Conservation (phyloP, 768 basidiomycete species). For the Leccinum obscurum region DNA sequence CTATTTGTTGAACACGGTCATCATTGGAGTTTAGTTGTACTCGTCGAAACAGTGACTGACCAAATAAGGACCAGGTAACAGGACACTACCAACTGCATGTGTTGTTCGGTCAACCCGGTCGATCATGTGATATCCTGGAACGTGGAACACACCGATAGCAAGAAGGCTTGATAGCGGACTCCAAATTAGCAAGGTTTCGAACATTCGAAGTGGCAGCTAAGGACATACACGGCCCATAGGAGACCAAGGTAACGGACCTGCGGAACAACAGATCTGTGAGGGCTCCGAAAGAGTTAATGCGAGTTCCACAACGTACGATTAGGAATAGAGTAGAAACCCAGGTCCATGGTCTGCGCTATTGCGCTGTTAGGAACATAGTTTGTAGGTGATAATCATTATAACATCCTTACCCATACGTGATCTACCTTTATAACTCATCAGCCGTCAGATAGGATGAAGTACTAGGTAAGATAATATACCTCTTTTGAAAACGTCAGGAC, state of each 20-base stretch:
- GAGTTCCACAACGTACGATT: neutral
- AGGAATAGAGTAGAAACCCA: neutral
- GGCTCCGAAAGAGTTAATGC: neutral
- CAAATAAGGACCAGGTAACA: neutral
- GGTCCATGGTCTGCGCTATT: neutral
- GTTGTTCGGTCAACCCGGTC: neutral
- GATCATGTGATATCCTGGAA: neutral
- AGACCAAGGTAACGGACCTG: neutral
- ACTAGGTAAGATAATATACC: neutral
- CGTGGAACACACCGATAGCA: neutral
- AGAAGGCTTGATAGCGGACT: neutral
- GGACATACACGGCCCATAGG: neutral
- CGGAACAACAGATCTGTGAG: neutral
- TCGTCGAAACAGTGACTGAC: neutral
- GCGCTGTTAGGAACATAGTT: neutral
- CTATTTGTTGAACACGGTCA: neutral
- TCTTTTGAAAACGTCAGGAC: conserved; percentile 16
- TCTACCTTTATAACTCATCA: conserved; percentile 7
- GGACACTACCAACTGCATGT: neutral
- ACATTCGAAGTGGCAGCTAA: neutral
- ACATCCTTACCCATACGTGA: neutral
- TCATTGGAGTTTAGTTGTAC: neutral
- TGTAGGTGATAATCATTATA: too few species aligned
- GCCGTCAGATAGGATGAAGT: neutral
- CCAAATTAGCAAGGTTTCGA: neutral